phyloP scores from a whole-genome alignment of 2,329 filamentous ascomycete genomes.

The Pestalotiopsis sp. region DNA sequence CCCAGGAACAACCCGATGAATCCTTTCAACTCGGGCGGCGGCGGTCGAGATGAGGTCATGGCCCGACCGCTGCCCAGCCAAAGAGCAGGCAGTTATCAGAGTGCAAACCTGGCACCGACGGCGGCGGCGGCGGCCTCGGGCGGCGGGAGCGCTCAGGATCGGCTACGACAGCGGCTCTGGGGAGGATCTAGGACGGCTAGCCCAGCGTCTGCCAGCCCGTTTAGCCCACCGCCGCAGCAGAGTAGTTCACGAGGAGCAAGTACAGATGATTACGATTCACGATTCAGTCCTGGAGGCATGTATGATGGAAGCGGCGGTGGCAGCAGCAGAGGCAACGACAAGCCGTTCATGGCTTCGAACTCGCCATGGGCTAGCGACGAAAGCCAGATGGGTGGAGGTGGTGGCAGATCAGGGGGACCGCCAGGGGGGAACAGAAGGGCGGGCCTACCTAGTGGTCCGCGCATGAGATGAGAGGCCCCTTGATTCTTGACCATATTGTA shows the following conservation, averaged over 20 bases:
- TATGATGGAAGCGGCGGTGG: conserved; percentile 38
- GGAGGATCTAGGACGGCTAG: conserved; percentile 61
- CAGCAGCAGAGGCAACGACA: conserved; percentile 32
- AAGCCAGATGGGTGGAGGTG: conserved; percentile 37
- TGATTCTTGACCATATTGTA: neutral
- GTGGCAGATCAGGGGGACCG: conserved; percentile 36
- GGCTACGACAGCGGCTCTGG: conserved; percentile 79
- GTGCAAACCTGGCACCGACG: conserved; percentile 30
- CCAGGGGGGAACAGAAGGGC: conserved; percentile 37
- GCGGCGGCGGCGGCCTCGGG: conserved; percentile 41
- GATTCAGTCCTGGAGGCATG: conserved; percentile 45
- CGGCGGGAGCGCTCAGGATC: conserved; percentile 71
- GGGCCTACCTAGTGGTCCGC: conserved; percentile 37
- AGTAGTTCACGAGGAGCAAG: conserved; percentile 29
- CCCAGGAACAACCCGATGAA: conserved; percentile 35
- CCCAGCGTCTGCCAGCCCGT: conserved; percentile 48
- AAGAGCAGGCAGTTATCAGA: conserved; percentile 74
- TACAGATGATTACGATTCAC: conserved; percentile 42
- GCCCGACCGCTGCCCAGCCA: conserved; percentile 70
- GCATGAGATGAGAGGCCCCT: conserved; percentile 38
- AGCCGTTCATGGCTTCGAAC: conserved; percentile 45
- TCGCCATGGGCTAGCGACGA: conserved; percentile 47
- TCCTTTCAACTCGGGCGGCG: conserved; percentile 31
- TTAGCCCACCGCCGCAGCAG: conserved; percentile 42
- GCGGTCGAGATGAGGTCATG: conserved; percentile 37